Percentiles rank a stretch among this genome's conserved stretches.
Conservation (phyloP, 345 rosid species). For the Moricandia moricandioides region DNA sequence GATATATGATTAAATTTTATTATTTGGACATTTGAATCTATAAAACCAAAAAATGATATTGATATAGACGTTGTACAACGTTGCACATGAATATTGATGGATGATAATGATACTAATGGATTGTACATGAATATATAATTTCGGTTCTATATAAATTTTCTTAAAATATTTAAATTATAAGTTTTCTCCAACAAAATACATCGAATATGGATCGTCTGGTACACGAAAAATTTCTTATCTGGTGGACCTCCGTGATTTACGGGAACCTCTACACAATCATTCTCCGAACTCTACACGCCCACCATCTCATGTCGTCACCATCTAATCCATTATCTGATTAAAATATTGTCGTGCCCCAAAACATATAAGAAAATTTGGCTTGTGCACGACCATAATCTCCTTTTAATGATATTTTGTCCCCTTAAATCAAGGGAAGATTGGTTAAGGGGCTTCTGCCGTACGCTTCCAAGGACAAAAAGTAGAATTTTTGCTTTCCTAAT, state of each 20-base stretch:
- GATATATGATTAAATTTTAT: not conserved
- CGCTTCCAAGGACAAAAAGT: slow-evolving; percentile 33
- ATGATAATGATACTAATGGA: slow-evolving; percentile 19
- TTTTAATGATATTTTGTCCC: slow-evolving; percentile 33
- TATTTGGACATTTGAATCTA: not conserved
- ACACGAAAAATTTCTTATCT: not conserved
- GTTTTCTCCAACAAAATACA: slow-evolving; percentile 19
- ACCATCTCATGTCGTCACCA: slow-evolving; percentile 35
- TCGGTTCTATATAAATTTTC: not conserved
- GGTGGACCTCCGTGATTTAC: slow-evolving; percentile 36
- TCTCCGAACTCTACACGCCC: slow-evolving; percentile 33
- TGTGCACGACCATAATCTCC: slow-evolving; percentile 12
- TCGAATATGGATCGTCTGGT: slow-evolving; percentile 31
- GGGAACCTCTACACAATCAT: slow-evolving; percentile 33
- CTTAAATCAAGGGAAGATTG: slow-evolving; percentile 33
- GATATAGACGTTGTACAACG: slow-evolving; percentile 10
- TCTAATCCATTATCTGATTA: not conserved
- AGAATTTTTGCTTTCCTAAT: not conserved
- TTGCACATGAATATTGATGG: slow-evolving; percentile 14
- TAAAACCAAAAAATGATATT: not conserved
- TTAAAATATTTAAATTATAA: not conserved
- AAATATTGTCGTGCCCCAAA: not conserved
- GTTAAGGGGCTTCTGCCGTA: slow-evolving; percentile 31
- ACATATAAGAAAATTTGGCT: not conserved
- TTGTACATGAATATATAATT: not conserved